Base-by-base conservation (phyloP, 495 filamentous ascomycete genomes). In the Penicillium malachiteum region DNA sequence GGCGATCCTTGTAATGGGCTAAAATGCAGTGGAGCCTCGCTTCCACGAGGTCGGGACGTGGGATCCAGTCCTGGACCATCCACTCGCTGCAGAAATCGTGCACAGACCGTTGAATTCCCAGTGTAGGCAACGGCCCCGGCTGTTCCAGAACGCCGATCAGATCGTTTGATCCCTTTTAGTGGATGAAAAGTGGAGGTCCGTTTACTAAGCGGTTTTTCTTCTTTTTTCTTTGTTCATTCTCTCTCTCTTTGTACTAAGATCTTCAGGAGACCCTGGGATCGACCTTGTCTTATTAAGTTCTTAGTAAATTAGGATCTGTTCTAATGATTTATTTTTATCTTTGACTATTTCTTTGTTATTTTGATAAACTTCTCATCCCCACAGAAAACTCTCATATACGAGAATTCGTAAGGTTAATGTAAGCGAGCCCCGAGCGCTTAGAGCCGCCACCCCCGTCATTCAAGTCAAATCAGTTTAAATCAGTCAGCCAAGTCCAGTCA, bases 131-230 rank as follows among this genome's bases (percentile, higher is more conserved):
- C 41, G 40, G 47, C 41, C 57, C 39, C 44, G 42, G 42, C 49
- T 37, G 64, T 67, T 64, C 64, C 58, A 59, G 61, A 67, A 65
- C 52, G 64, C 56, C 54, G 65, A 68, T 68, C 65, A 48, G 50
- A 56, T 65, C 59, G 54, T 49, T 51, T 60, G 21, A 26, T 26
- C 21, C 21, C 1, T 26, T 26, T 26, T 1, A n/a, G n/a, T n/a
- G 21, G 21, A 26, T 26, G 1, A 4, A 26, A 26, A 26, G 21
- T 26, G 21, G 21, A 26, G n/a, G 21, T 26, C 2, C 1, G 21
- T 2, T 26, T 26, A 26, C 21, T 26, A 26, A 26, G 21, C 4
- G 21, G 21, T 26, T 26, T 26, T 26, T 26, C 4, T 26, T 26
- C 2, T 4, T 26, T 26, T 26, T 26, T 4, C 1, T 26, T 26